A percentile compares a stretch with the other conserved stretches of the same genome.
Evolutionary conservation across 768 basidiomycete genomes (phyloP).

Genomic region (Lactifluus piperatus): DNA sequence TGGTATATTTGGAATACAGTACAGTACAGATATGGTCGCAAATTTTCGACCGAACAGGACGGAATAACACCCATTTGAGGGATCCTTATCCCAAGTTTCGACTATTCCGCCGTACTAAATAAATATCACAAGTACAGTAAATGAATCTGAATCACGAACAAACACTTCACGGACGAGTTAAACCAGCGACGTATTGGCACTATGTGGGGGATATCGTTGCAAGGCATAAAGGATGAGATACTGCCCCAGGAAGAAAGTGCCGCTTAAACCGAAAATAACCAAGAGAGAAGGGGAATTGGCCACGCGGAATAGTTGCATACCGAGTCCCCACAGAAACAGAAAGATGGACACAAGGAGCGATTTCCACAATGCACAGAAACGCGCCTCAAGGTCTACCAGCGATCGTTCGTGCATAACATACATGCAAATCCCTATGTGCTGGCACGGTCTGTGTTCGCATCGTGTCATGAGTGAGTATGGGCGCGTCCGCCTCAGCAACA

Average conservation of each 20-base stretch:
- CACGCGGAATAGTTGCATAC: not conserved
- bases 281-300: not conserved
- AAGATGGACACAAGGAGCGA: not conserved
- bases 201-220: not conserved
- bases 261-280: not conserved
- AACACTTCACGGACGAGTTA: not conserved
- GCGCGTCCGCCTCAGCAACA: not conserved
- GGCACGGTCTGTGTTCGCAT: not conserved
- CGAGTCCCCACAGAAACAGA: not conserved
- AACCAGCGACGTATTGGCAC: not conserved
- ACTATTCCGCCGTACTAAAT: not conserved
- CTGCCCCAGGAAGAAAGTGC: not conserved
- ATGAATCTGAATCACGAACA: not conserved
- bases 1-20: not conserved
- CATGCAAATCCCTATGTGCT: not conserved
- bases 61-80: not conserved
- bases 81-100: not conserved
- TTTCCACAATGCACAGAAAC: not conserved
- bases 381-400: not conserved
- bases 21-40: not conserved
- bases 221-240: not conserved
- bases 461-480: not conserved
- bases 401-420: not conserved
- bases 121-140: not conserved
- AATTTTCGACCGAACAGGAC: not conserved